Evolutionary conservation across 352 stramenopile species (phyloP).

Genomic region (Pythium utonaiense): DNA sequence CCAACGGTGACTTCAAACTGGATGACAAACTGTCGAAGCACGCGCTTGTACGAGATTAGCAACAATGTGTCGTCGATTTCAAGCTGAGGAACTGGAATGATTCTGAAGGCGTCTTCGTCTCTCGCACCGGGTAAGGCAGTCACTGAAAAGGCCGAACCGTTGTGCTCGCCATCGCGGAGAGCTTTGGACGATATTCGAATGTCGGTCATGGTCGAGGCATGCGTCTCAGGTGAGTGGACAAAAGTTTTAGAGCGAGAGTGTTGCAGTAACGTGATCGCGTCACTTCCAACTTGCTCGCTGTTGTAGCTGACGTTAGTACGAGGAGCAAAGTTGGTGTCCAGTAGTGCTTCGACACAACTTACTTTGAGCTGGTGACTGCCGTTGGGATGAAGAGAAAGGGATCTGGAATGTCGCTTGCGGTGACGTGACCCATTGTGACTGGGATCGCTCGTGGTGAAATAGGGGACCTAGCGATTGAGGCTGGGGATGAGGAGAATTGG

Average conservation of each 20-base stretch:
- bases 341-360: conserved; percentile 14
- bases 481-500: conserved; percentile 7
- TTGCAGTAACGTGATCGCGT: conserved; percentile 58
- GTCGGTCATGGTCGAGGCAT: conserved; percentile 60
- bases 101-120: conserved; percentile 73
- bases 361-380: conserved; percentile 51
- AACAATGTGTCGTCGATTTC: conserved; percentile 63
- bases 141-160: conserved; percentile 38
- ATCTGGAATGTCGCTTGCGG: conserved; percentile 42
- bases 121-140: conserved; percentile 42
- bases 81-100: conserved; percentile 37
- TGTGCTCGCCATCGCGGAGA: conserved; percentile 25
- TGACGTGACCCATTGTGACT: conserved; percentile 19
- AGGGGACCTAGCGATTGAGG: conserved; percentile 23
- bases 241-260: conserved; percentile 46
- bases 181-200: conserved; percentile 60
- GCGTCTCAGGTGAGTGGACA: conserved; percentile 63
- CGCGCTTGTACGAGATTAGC: conserved; percentile 52
- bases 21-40: conserved; percentile 33
- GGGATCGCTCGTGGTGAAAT: conserved; percentile 5
- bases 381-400: conserved; percentile 59
- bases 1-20: conserved; percentile 28
- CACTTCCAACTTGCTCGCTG: conserved; percentile 44
- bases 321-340: background rate
- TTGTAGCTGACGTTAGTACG: background rate